Base-by-base conservation (phyloP, 495 filamentous ascomycete genomes). In the Patellaria atrata region DNA sequence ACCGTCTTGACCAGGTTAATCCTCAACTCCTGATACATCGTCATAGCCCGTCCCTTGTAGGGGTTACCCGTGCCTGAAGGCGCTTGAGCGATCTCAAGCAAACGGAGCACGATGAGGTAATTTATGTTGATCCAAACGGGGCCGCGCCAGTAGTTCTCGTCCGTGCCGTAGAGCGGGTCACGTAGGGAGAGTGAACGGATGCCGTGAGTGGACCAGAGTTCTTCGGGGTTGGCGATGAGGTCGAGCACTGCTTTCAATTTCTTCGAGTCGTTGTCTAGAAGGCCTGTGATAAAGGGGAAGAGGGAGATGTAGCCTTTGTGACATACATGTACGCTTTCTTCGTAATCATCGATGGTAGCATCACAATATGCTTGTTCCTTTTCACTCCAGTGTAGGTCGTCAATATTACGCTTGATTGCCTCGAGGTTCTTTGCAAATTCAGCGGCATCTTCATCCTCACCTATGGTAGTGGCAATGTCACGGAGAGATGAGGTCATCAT, bases 51-150 rank as follows among this genome's bases (percentile, higher is more conserved):
- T 11, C 62, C 54, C 46, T 75, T 69, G 51, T 92, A 69, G 10
- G 84, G 79, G n/a, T n/a, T n/a, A 18, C 81, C 77, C 5, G 65
- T 60, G n/a, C n/a, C n/a, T n/a, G n/a, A n/a, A n/a, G n/a, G n/a
- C 2, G 47, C 52, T 47, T 62, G 60, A 1, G 67, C 71, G 28
- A 72, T 50, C 41, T 64, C 65, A 34, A 81, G 64, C n/a, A 97
- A 70, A 48, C 79, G 71, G 44, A 71, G 68, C 35, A 96, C 64
- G 24, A 79, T 77, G 35, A 97, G 62, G 48, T 94, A 96, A 55
- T 97, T 97, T 38, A 97, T 91, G 47, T 93, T 94, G 40, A 97
- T 80, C 89, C 89, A 97, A 3, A 97, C 65, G 5, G 89, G 89
- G 36, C 84, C 82, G 34, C 85, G 65, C 89, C 89, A 97, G 61